phyloP scores from a whole-genome alignment of 805 yeast species.

The Ogataea degrootiae region DNA sequence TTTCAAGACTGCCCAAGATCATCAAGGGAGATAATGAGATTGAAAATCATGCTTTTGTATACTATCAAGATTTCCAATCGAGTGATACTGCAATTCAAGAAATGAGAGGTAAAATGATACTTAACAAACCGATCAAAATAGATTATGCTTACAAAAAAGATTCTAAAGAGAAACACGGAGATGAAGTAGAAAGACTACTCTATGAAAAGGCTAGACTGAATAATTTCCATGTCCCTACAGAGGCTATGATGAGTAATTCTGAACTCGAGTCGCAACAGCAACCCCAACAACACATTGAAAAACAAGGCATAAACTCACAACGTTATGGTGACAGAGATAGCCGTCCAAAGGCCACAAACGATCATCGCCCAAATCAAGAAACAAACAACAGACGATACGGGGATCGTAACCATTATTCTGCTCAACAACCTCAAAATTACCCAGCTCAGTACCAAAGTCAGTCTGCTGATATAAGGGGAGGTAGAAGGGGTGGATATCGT shows the following conservation, averaged over 20 bases:
- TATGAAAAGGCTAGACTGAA: slow-evolving; percentile 37
- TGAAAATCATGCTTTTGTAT: slow-evolving; percentile 64
- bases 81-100: slow-evolving; percentile 69
- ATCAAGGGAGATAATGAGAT: slow-evolving; percentile 46
- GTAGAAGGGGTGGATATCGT: not conserved
- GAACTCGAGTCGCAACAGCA: not conserved
- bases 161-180: slow-evolving; percentile 69
- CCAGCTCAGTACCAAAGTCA: not conserved
- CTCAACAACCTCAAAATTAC: not conserved
- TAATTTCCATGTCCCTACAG: slow-evolving; percentile 10
- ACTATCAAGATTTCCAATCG: slow-evolving; percentile 57
- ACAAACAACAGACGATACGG: not conserved
- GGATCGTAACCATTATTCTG: not conserved
- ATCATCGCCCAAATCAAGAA: not conserved
- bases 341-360: not conserved
- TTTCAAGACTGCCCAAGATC: slow-evolving; percentile 42
- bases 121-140: slow-evolving; percentile 58
- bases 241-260: not conserved
- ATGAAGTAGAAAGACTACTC: slow-evolving; percentile 64
- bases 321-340: not conserved
- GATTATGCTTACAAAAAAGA: slow-evolving; percentile 70
- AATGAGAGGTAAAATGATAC: slow-evolving; percentile 63
- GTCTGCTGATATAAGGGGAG: not conserved
- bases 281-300: not conserved
- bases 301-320: not conserved